These are phyloP conservation scores for Macadamia integrifolia DNA, from an alignment of 164 flowering plant species.

Conservation along the genomic window DNA sequence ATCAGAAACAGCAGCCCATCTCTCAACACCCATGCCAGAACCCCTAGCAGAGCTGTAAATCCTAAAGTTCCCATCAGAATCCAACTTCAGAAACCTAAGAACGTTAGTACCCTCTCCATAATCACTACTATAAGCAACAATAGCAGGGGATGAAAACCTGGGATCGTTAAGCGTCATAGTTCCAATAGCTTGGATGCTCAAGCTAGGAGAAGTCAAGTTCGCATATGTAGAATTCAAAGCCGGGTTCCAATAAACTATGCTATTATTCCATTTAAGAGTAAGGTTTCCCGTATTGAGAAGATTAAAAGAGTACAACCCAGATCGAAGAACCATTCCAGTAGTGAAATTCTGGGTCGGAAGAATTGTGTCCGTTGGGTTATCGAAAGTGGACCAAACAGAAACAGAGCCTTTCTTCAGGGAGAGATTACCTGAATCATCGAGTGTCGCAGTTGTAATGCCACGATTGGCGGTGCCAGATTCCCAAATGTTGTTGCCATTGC, in stretches of 20 bases:
- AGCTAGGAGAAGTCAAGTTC: constrained; percentile 37
- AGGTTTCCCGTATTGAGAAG: constrained; percentile 25
- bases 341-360: constrained; percentile 29
- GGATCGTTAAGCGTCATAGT: constrained; percentile 43
- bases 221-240: constrained; percentile 22
- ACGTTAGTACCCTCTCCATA: constrained; percentile 51
- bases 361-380: constrained; percentile 36
- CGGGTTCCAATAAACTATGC: constrained; percentile 23
- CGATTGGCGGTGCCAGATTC: constrained; percentile 21
- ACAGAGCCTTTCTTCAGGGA: constrained; percentile 8
- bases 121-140: constrained; percentile 63
- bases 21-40: constrained; percentile 19
- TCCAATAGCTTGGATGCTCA: constrained; percentile 45
- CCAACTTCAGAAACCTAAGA: constrained; percentile 58
- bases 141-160: constrained; percentile 16
- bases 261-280: constrained; percentile 27
- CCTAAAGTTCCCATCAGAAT: constrained; percentile 82
- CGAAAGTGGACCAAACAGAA: constrained; percentile 31
- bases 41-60: constrained; percentile 48
- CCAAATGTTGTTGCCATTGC: constrained; percentile 26
- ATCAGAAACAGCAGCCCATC: constrained; percentile 81
- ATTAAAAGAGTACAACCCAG: constrained; percentile 31
- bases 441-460: constrained; percentile 24
- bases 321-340: constrained; percentile 7
- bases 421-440: constrained; percentile 28